Evolutionary conservation across 2,329 filamentous ascomycete species (phyloP), one percentile per base, ranked within the genome.

Genomic region (Fusarium tjaetaba): DNA sequence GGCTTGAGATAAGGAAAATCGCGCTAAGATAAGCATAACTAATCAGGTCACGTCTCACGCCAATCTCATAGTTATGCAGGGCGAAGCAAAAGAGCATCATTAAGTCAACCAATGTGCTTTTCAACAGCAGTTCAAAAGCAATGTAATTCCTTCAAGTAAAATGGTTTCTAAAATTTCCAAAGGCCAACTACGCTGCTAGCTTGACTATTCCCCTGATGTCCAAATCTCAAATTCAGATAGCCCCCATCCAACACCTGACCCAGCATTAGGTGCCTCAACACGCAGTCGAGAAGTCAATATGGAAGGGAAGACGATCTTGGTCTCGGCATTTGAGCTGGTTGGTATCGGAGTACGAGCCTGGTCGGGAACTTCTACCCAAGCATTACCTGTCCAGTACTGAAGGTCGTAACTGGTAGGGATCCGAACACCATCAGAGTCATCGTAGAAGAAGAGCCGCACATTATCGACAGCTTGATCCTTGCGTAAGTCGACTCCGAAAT

Each of bases 191-290:
- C 36, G 8, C 36, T 5, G 16, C 9, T 18, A 5, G 16, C 16
- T 36, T 10, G 8, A 36, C 9, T 18, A 18, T 18, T 36, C 16
- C 3, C 16, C 34, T 26, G 22, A 9, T 15, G 18, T 46, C 60
- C 60, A 62, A 4, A 62, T 34, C 28, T 59, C 34, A 4, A 62
- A 32, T 36, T 62, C 34, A 8, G 60, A 62, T 11, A 62, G n/a
- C 3, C 60, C 60, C 60, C 26, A 62, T 5, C 52, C 52, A 38
- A 59, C 60, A 4, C 34, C 34, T 28, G 26, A 62, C 18, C 32
- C 42, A 48, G 41, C 14, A 41, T 62, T 48, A 4, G 52, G 34
- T n/a, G 60, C 52, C 9, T 46, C 60, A 24, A 28, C 34, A 15
- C 42, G 52, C 7, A 62, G 34, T 16, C 38, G 52, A 39, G 60